Evolutionary conservation across 2,329 filamentous ascomycete species (phyloP).

Genomic region (Cordyceps cicadae): DNA sequence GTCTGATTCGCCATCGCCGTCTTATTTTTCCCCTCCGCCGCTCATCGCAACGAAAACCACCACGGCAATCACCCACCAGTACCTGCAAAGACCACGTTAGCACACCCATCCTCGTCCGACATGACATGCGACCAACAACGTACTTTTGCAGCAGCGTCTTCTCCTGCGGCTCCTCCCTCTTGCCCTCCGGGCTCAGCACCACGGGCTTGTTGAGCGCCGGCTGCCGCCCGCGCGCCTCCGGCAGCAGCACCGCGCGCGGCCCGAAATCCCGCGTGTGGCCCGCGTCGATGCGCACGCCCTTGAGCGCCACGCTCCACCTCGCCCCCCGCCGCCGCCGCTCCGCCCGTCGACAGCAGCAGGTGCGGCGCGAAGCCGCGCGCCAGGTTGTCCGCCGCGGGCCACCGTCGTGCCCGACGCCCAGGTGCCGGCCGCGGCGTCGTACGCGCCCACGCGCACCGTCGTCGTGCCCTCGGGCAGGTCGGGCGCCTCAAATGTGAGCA

Average conservation of each 20-base stretch:
- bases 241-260: constrained; percentile 46
- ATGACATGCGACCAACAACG: neutral
- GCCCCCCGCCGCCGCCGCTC: constrained; percentile 26
- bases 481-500: constrained; percentile 49
- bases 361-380: constrained; percentile 52
- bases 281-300: constrained; percentile 53
- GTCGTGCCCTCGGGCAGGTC: constrained; percentile 36
- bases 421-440: constrained; percentile 34
- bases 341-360: constrained; percentile 44
- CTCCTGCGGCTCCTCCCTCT: constrained; percentile 47
- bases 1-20: constrained; percentile 14
- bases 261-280: constrained; percentile 58
- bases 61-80: constrained; percentile 57
- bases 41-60: constrained; percentile 45
- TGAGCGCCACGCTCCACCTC: constrained; percentile 40
- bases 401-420: constrained; percentile 52
- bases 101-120: constrained; percentile 11
- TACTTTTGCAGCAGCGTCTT: constrained; percentile 62
- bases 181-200: constrained; percentile 52
- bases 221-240: constrained; percentile 41
- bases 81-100: constrained; percentile 38
- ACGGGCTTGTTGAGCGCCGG: constrained; percentile 57
- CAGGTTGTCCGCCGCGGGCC: constrained; percentile 47
- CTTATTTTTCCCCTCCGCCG: constrained; percentile 47
- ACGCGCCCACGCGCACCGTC: constrained; percentile 52